Base-by-base conservation (phyloP, 371 early-diverging fungal genomes). In the Mucor saturninus region DNA sequence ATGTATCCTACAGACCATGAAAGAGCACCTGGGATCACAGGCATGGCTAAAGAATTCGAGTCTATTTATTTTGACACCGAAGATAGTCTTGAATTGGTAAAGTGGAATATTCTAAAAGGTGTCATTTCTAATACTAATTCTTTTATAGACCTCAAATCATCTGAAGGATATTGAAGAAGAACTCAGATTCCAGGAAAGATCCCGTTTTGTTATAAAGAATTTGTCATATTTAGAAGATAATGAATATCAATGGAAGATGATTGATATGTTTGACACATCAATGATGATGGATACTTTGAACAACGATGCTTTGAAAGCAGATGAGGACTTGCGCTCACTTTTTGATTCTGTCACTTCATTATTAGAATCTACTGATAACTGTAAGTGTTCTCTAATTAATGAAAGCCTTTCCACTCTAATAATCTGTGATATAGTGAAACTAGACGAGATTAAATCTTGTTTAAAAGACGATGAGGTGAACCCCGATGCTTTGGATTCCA, bases 41-140 rank as follows among this genome's bases (percentile, higher is more conserved):
- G 35, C n/a, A 53, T 57, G 7, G 57, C 67, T 29, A 39, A 55
- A 21, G 49, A 61, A 6, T 56, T 69, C 28, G 69, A 69, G 15
- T 61, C 52, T 5, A 14, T 45, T 15, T 69, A 65, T 32, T 69
- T 69, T 26, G 60, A 65, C 11, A 65, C 69, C 26, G 15, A 60
- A 4, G 53, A 56, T 38, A 55, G 42, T 1, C 37, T 65, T 13
- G 55, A 65, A 13, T 31, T 21, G 7, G 65, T 64, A 64, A 64
- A 10, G 30, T n/a, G 8, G 0, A 10, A 30, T 13, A 50, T 3
- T 30, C 35, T 31, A 39, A 11, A n/a, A 2, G 38, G 6, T 45
- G 14, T 31, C 7, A 4, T 30, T 49, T 49, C 26, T 29, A 9
- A 48, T 9, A 48, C 9, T 48, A 15, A 3, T 9, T 48, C 48